A percentile compares a stretch with the other conserved stretches of the same genome.
Evolutionary conservation across 805 yeast species (phyloP).

Genomic region (Gaillardinia entomophila): DNA sequence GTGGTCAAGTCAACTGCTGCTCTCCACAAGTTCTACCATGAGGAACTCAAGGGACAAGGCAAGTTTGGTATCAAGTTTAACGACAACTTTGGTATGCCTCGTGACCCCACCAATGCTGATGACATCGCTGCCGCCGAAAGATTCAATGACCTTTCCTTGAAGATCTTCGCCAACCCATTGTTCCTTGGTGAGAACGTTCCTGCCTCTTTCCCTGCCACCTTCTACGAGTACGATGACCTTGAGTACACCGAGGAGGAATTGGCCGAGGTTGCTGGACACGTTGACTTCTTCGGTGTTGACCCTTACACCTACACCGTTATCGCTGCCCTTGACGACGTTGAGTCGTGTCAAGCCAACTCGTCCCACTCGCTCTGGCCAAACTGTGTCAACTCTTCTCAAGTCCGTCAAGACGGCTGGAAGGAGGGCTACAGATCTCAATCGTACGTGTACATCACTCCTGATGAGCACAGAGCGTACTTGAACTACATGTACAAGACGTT

Average conservation of each 20-base stretch:
- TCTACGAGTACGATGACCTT: slow-evolving; percentile 7
- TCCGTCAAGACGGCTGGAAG: slow-evolving; percentile 13
- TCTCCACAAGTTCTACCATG: slow-evolving; percentile 16
- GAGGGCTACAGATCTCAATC: slow-evolving; percentile 15
- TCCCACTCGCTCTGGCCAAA: slow-evolving; percentile 17
- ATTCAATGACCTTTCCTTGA: slow-evolving; percentile 16
- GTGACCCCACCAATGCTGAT: slow-evolving; percentile 13
- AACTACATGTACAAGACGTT: slow-evolving; percentile 18
- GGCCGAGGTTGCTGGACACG: slow-evolving; percentile 12
- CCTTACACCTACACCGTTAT: slow-evolving; percentile 18
- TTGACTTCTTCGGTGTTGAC: slow-evolving; percentile 29
- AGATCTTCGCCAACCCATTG: slow-evolving; percentile 23
- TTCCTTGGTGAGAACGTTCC: slow-evolving; percentile 25
- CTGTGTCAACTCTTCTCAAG: slow-evolving; percentile 12
- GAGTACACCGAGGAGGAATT: slow-evolving; percentile 20
- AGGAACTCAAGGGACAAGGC: slow-evolving; percentile 18
- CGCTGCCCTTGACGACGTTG: slow-evolving; percentile 14
- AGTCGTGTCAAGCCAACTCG: slow-evolving; percentile 14
- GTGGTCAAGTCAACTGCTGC: slow-evolving; percentile 18
- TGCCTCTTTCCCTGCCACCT: slow-evolving; percentile 12
- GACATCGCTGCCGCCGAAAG: slow-evolving; percentile 20
- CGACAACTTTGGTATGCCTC: slow-evolving; percentile 20
- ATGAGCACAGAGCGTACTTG: slow-evolving; percentile 18
- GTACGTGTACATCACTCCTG: slow-evolving; percentile 16
- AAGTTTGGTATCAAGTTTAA: slow-evolving; percentile 19